Evolutionary conservation across 1,284 basidiomycete species (phyloP), one percentile per base, ranked within the genome.

Genomic region (Hymenochaete sp.): DNA sequence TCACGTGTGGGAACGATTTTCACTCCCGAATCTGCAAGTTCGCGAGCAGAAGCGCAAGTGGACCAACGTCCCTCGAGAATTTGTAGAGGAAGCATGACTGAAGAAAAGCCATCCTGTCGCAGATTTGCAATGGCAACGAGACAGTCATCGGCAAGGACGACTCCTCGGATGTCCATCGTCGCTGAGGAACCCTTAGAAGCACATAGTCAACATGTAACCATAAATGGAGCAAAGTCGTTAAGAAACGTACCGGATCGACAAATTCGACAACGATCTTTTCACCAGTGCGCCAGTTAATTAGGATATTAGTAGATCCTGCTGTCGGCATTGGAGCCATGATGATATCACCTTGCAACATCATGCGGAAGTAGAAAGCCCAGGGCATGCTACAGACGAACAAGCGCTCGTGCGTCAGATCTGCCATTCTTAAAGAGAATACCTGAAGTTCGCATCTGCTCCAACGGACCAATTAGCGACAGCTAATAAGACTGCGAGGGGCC

Each of bases 341-440:
- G 35, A 13, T 37, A 13, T 44, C 43, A 4, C 33, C 33, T 13
- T 25, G 35, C n/a, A 44, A 18, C 43, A 44, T 44, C 33, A 44
- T 37, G n/a, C 43, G 19, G 22, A 44, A 44, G n/a, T 37, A 26
- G 21, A 44, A 36, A 4, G 35, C 18, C 8, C 26, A 26, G 16
- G 43, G 43, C 13, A 44, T 7, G 3, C n/a, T 28, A 21, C 43
- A 24, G 18, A 37, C 43, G 22, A 44, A 44, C 19, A 27, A 8
- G 7, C 26, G 19, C 33, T 6, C 19, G 19, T 38, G 13, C 4
- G 9, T 24, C 13, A 18, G 36, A 19, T 37, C 18, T 16, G 19
- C 16, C 25, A 19, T 44, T 35, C n/a, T 37, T n/a, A n/a, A 44
- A n/a, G 43, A 36, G 21, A 25, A 44, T 11, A 44, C 14, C 18